Conservation (phyloP, 176 grass and related monocot species). For the Canna indica region DNA sequence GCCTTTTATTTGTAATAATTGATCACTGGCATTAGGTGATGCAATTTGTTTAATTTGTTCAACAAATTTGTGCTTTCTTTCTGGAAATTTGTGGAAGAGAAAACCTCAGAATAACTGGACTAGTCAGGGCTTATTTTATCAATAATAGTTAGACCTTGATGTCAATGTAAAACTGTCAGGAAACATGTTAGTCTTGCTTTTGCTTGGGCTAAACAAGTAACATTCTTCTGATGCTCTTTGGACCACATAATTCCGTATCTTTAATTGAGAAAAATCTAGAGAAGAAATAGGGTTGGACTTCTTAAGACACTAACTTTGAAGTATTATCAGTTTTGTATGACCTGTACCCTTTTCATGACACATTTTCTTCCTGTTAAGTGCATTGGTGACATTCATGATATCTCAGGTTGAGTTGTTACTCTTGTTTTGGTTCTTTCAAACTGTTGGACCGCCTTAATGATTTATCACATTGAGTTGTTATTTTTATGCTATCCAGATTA, state of each 20-base stretch:
- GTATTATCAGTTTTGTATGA: neutral
- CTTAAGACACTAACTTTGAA: neutral
- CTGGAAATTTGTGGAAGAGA: neutral
- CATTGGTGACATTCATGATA: neutral
- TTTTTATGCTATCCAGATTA: conserved; percentile 51
- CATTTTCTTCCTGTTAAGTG: neutral
- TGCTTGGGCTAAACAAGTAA: neutral
- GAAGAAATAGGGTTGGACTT: too few species aligned
- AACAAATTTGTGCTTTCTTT: neutral
- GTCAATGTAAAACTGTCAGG: neutral
- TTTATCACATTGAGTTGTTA: neutral
- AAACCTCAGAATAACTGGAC: neutral
- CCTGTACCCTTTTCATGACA: neutral
- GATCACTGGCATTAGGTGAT: neutral
- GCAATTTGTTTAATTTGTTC: neutral
- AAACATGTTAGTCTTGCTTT: neutral
- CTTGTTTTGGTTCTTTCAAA: neutral
- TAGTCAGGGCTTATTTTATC: neutral
- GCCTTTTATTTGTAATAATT: neutral
- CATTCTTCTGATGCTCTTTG: neutral
- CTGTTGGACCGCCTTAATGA: neutral
- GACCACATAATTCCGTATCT: neutral
- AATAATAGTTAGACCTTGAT: too few species aligned
- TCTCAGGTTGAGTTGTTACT: neutral
- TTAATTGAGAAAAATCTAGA: too few species aligned